Conservation (phyloP, 1,284 basidiomycete genomes). For the Phellinidium pouzarii region DNA sequence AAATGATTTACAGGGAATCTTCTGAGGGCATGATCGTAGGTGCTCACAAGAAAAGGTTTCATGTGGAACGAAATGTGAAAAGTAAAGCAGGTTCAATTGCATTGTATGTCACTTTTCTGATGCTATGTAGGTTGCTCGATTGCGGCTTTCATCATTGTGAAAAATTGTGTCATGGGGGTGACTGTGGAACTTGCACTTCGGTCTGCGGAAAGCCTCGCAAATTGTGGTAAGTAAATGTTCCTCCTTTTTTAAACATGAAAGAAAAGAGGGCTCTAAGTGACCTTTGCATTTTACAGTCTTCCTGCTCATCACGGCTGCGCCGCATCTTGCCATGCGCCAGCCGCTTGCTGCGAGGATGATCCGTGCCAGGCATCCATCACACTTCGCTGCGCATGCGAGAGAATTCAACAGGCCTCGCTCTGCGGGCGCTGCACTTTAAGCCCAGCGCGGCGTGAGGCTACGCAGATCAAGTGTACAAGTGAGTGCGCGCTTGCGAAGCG, state of each 20-base stretch:
- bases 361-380: constrained; percentile 64
- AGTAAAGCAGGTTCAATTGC: constrained; percentile 33
- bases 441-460: constrained; percentile 34
- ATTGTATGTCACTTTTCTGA: constrained; percentile 8
- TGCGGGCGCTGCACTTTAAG: constrained; percentile 58
- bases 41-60: constrained; percentile 81
- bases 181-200: constrained; percentile 70
- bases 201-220: constrained; percentile 80
- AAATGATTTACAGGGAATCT: not conserved
- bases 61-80: constrained; percentile 77
- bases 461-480: constrained; percentile 65
- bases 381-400: constrained; percentile 74
- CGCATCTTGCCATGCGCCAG: constrained; percentile 77
- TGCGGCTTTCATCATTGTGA: constrained; percentile 88
- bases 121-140: constrained; percentile 43
- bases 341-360: constrained; percentile 71
- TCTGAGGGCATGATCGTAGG: not conserved
- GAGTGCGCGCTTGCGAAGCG: constrained; percentile 80
- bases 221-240: constrained; percentile 52
- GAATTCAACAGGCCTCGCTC: constrained; percentile 61
- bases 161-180: constrained; percentile 69
- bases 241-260: not conserved
- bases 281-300: constrained; percentile 31
- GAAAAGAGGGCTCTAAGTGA: not conserved
- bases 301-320: constrained; percentile 67